phyloP scores from a whole-genome alignment of 2,329 filamentous ascomycete species.

The Paracamarosporium sp. region DNA sequence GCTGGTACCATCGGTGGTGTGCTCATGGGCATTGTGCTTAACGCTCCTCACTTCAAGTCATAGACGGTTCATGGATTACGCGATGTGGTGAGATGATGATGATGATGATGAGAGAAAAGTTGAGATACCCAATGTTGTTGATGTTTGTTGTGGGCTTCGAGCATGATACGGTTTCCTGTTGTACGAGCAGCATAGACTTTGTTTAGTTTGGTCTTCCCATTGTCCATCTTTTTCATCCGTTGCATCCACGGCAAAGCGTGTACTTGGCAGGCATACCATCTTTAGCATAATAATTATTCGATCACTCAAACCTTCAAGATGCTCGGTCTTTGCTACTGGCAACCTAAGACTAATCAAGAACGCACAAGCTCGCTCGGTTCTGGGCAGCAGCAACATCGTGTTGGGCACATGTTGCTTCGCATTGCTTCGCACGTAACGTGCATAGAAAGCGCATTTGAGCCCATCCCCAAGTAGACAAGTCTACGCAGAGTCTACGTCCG shows the following conservation, averaged over 20 bases:
- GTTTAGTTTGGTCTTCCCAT: not conserved
- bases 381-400: not conserved
- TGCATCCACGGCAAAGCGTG: not conserved
- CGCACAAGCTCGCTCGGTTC: not conserved
- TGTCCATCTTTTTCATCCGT: not conserved
- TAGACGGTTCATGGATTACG: not conserved
- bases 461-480: not conserved
- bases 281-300: not conserved
- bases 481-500: not conserved
- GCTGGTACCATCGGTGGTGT: constrained; percentile 62
- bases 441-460: not conserved
- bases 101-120: not conserved
- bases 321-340: not conserved
- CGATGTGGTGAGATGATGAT: not conserved
- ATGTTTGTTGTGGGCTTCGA: not conserved
- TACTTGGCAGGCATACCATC: not conserved
- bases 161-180: not conserved
- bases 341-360: not conserved
- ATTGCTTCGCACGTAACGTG: not conserved
- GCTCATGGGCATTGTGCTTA: constrained; percentile 58
- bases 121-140: not conserved
- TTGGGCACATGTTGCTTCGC: not conserved
- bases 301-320: not conserved
- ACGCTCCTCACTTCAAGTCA: constrained; percentile 61
- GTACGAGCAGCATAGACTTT: not conserved